Conservation (phyloP, 768 basidiomycete genomes). For the Leccinum longicurvipes region DNA sequence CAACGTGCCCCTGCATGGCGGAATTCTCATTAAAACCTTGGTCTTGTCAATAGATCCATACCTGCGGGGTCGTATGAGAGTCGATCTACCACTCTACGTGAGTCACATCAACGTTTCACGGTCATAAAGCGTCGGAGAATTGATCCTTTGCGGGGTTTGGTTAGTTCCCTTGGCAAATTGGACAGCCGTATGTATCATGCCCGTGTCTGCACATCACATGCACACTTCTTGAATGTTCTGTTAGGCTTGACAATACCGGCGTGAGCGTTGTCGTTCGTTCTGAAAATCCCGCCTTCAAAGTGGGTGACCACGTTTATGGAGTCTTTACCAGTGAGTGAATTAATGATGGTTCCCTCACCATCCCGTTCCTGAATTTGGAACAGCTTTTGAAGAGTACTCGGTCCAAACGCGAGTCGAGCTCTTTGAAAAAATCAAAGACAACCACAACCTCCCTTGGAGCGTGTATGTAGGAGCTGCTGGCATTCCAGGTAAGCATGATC, state of each 20-base stretch:
- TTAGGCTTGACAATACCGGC: conserved; percentile 34
- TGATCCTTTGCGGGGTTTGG: neutral
- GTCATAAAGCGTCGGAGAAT: neutral
- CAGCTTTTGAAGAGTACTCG: conserved; percentile 23
- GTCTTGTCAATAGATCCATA: conserved; percentile 48
- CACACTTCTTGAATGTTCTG: neutral
- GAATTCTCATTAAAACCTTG: conserved; percentile 49
- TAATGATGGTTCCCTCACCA: conserved; percentile 36
- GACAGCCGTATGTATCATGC: conserved; percentile 14
- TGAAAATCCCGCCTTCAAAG: conserved; percentile 5
- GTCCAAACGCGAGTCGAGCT: neutral
- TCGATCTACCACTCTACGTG: conserved; percentile 10
- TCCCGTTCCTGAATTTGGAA: conserved; percentile 39
- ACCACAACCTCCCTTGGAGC: conserved; percentile 29
- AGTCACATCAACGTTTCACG: neutral
- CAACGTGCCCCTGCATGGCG: conserved; percentile 40
- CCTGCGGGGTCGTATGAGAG: conserved; percentile 43
- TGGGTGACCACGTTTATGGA: conserved; percentile 10
- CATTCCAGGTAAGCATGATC: conserved; percentile 21
- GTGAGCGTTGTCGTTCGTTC: conserved; percentile 30
- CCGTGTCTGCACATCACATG: neutral
- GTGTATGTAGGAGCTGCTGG: conserved; percentile 31
- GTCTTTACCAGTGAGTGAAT: conserved; percentile 30
- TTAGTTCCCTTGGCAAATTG: conserved; percentile 11
- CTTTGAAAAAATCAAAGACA: conserved; percentile 22